Conservation (phyloP, 495 filamentous ascomycete genomes). For the Lepraria neglecta region DNA sequence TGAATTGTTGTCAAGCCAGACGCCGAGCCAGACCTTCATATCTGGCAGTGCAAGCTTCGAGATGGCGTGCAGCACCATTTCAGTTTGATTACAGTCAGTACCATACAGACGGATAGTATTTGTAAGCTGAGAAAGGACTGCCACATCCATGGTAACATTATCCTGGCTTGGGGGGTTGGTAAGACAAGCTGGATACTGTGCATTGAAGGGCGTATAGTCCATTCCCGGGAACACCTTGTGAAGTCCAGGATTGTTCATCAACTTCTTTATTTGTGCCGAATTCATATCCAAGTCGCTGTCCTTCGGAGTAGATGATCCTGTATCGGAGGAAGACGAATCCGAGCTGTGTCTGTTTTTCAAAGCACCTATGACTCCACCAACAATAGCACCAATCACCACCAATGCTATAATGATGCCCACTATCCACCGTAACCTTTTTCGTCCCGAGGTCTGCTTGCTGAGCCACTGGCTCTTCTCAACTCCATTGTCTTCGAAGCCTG, state of each 20-base stretch:
- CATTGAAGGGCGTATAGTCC: slow-evolving; percentile 89
- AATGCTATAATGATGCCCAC: slow-evolving; percentile 55
- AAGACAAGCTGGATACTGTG: slow-evolving; percentile 83
- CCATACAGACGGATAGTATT: slow-evolving; percentile 88
- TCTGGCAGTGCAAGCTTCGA: slow-evolving; percentile 62
- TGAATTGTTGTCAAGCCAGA: slow-evolving; percentile 81
- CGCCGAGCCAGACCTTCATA: slow-evolving; percentile 92
- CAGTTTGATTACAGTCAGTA: slow-evolving; percentile 95
- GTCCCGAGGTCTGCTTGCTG: slow-evolving; percentile 49
- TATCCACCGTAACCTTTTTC: slow-evolving; percentile 66
- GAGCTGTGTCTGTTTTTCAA: slow-evolving; percentile 33
- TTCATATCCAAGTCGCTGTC: slow-evolving; percentile 63
- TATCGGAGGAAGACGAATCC: slow-evolving; percentile 24
- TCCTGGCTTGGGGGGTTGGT: slow-evolving; percentile 77
- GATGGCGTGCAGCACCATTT: slow-evolving; percentile 86
- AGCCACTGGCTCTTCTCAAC: slow-evolving; percentile 55
- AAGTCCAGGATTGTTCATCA: slow-evolving; percentile 72
- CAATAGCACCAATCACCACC: slow-evolving; percentile 61
- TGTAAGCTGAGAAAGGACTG: slow-evolving; percentile 84
- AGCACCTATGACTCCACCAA: slow-evolving; percentile 73
- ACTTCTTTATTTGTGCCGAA: slow-evolving; percentile 69
- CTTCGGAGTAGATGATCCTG: slow-evolving; percentile 38
- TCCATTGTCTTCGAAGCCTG: slow-evolving; percentile 27
- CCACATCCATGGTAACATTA: slow-evolving; percentile 88
- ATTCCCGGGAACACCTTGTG: slow-evolving; percentile 96